Evolutionary conservation across 768 basidiomycete genomes (phyloP).

Genomic region (Kwoniella bestiolae): DNA sequence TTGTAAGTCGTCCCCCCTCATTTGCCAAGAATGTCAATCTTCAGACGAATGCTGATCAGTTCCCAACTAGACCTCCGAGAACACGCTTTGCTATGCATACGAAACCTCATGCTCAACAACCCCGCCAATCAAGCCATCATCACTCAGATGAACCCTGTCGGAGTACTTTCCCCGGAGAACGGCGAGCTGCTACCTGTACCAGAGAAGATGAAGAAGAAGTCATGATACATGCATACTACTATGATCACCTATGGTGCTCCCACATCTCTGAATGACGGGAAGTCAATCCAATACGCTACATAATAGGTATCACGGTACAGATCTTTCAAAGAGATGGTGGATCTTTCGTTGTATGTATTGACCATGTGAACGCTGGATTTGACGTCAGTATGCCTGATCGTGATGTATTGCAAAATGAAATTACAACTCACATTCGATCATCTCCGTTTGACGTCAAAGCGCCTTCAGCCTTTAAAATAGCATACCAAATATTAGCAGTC

Average conservation of each 20-base stretch:
- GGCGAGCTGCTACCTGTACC: conserved; percentile 61
- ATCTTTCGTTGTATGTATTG: too few species aligned
- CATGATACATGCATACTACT: background rate
- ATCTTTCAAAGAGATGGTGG: background rate
- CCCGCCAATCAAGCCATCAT: conserved; percentile 79
- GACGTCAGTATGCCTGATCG: too few species aligned
- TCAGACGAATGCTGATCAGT: background rate
- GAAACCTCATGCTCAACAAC: conserved; percentile 77
- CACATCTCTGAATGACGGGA: background rate
- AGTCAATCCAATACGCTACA: background rate
- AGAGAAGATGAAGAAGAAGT: conserved; percentile 39
- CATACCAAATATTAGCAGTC: background rate
- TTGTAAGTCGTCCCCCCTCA: too few species aligned
- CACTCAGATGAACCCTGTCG: conserved; percentile 69
- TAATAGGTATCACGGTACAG: background rate
- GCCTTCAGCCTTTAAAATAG: background rate
- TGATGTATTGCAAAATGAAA: too few species aligned
- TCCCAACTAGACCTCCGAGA: conserved; percentile 74
- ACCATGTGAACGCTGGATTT: too few species aligned
- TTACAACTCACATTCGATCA: too few species aligned
- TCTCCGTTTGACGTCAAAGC: too few species aligned
- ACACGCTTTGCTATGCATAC: conserved; percentile 83
- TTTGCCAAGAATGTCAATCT: too few species aligned
- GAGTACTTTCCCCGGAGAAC: conserved; percentile 63
- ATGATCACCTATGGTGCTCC: background rate